A percentile compares a stretch with the other conserved stretches of the same genome.
Evolutionary conservation across 805 yeast genomes (phyloP).

Genomic region (Hyphopichia homilentoma): DNA sequence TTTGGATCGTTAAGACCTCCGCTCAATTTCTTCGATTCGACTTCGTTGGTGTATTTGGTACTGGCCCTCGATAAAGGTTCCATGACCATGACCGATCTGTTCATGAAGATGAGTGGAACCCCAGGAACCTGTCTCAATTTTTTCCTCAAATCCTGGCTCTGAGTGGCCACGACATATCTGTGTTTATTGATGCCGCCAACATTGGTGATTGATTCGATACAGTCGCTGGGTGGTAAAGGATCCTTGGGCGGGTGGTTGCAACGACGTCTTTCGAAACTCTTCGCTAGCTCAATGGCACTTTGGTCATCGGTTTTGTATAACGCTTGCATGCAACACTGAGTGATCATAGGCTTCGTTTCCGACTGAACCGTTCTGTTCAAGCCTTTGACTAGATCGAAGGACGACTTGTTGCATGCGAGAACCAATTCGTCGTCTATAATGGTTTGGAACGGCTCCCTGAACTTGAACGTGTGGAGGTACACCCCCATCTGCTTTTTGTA

Average conservation of each 20-base stretch:
- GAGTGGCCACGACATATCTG: constrained; percentile 86
- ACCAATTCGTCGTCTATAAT: constrained; percentile 80
- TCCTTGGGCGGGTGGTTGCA: constrained; percentile 76
- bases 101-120: constrained; percentile 82
- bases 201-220: constrained; percentile 67
- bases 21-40: constrained; percentile 66
- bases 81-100: constrained; percentile 91
- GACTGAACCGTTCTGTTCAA: constrained; percentile 78
- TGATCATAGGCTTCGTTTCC: constrained; percentile 83
- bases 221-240: constrained; percentile 65
- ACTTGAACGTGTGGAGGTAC: constrained; percentile 80
- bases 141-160: constrained; percentile 66
- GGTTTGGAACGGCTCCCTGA: constrained; percentile 91
- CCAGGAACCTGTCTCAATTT: constrained; percentile 78
- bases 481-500: constrained; percentile 91
- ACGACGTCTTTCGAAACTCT: constrained; percentile 82
- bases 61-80: constrained; percentile 86
- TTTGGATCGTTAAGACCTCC: constrained; percentile 73
- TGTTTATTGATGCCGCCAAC: constrained; percentile 81
- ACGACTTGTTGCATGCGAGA: constrained; percentile 58
- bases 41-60: constrained; percentile 25
- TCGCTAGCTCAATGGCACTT: constrained; percentile 76
- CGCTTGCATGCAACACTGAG: constrained; percentile 92
- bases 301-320: constrained; percentile 71
- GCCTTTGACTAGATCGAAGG: constrained; percentile 79